Base-by-base conservation (phyloP, 2,329 filamentous ascomycete genomes). In the Penicillium glabrum region DNA sequence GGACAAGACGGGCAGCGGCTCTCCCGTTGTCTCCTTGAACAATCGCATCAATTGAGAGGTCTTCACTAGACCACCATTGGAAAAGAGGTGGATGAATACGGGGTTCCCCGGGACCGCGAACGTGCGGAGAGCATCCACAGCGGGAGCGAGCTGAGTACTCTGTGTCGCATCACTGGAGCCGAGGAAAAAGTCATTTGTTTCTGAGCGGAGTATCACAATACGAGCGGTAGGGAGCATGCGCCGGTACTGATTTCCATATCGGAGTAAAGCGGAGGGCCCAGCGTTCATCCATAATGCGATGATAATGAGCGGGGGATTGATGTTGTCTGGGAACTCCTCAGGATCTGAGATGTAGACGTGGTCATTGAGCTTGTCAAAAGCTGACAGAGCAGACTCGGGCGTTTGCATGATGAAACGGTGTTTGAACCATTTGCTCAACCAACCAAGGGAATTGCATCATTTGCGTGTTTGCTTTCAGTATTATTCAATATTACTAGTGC, bases 11-110 rank as follows among this genome's bases (percentile, higher is more conserved):
- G 76, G 77, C 5, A 82, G 54, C 5, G 72, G 57, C 1, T 58
- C 56, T 0, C 72, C 71, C 1, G 70, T 77, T 1, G 62, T 60
- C 16, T 61, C 44, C 7, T 62, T 71, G 63, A 79, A 82, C 10
- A 68, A 61, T 16, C 65, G 59, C 2, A 80, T 73, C 7, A 82
- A 58, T 26, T 73, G 66, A 5, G 67, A 68, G 3, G 72, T 68
- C 6, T 75, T 75, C 49, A 74, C 72, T 21, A 75, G 67, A 16
- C 81, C 81, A 26, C 80, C 80, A 57, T 83, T 81, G 23, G 79
- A 82, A 68, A 82, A 83, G 54, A 77, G 68, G 65, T 83, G 80
- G 9, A 82, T 60, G 29, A 78, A 71, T 10, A 72, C 65, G 6
- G 72, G 63, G 68, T 62, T 61, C 50, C 66, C 56, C 24, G 65